Base-by-base conservation (phyloP, 2,329 filamentous ascomycete species). In the Emergomyces africanus region DNA sequence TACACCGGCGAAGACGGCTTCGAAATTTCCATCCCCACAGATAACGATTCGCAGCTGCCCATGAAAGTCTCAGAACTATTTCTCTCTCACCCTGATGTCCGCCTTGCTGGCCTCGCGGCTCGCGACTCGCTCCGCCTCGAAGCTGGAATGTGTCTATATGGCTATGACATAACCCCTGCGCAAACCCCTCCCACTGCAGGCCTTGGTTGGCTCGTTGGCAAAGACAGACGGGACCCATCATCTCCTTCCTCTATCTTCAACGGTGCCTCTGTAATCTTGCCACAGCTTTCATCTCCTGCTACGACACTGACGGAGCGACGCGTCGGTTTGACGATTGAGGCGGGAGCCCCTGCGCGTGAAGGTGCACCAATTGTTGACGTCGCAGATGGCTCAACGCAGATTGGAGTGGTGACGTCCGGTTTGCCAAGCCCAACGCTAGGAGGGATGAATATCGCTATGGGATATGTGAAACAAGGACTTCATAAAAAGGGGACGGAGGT, bases 1-100 rank as follows among this genome's bases (percentile, higher is more conserved):
- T 99, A 99, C 78, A 99, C 94, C 0, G 94, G 94, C 61, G 94
- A 99, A 77, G 94, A 99, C 72, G 94, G 94, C 48, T 99, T 99
- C 75, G 94, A 99, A 77, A 89, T 99, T 68, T 94, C 89, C 46
- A 88, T 96, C 67, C 83, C 87, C 0, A 80, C 83, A 0, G 79
- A 80, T 28, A 81, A 85, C 66, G 84, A 86, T 9, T 58, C 71
- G 8, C 55, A 64, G n/a, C 70, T 77, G 5, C 73, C 75, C 18
- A 66, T 66, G 14, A 69, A 71, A 39, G 80, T 91, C 46, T 86
- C 88, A 5, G 80, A 90, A 71, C 78, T 83, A 28, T 79, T 96
- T 28, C 81, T 96, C 53, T 72, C 79, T 46, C 77, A 81, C 37
- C 78, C 79, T 0, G 85, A 85, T 30, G 78, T 96, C 18, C 86